Evolutionary conservation across 2,329 filamentous ascomycete species (phyloP), one percentile per base, ranked within the genome.

Genomic region (Fusarium solani-melongenae): DNA sequence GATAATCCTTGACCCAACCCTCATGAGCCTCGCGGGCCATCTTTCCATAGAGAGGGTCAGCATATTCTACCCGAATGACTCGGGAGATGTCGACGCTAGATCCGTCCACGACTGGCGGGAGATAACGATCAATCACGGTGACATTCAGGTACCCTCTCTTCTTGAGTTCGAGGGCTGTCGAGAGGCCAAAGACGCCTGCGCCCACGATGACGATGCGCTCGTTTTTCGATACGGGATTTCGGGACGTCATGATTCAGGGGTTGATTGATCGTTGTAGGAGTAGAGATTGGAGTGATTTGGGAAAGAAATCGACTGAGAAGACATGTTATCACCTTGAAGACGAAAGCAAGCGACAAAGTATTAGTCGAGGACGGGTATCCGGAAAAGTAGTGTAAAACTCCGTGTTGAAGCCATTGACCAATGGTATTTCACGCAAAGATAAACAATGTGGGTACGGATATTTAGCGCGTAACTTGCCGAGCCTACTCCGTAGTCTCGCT

Each of bases 1-100:
- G 66, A 44, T 80, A 82, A 15, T 78, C 73, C 0, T 67, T 64
- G 10, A 29, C 58, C 81, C 81, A 82, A 3, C 73, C 77, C 1
- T 70, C 57, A 12, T 76, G 67, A 4, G 81, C 78, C 58, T 82
- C 79, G 15, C 70, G 70, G 5, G 89, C 91, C 61, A 94, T 87
- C 49, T 83, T 82, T 6, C 89, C 86, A 76, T 94, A 94, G 15
- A 88, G 84, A 0, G 86, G 81, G 72, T 91, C 87, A 14, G 90
- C 89, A 76, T 94, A 94, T 81, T 94, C 92, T 51, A 81, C 74
- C 7, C 83, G 81, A 49, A 85, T 80, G 64, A 84, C 80, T 20
- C 84, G 82, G 6, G 83, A 84, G 20, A 82, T 79, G 66, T 85
- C 83, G n/a, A 83, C 82, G 51, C 82, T 84, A 64, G 83, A 82